Evolutionary conservation across 441 rosid genomes (phyloP), one percentile per base, ranked within the genome.

Genomic region (Pelargonium cotyledonis): DNA sequence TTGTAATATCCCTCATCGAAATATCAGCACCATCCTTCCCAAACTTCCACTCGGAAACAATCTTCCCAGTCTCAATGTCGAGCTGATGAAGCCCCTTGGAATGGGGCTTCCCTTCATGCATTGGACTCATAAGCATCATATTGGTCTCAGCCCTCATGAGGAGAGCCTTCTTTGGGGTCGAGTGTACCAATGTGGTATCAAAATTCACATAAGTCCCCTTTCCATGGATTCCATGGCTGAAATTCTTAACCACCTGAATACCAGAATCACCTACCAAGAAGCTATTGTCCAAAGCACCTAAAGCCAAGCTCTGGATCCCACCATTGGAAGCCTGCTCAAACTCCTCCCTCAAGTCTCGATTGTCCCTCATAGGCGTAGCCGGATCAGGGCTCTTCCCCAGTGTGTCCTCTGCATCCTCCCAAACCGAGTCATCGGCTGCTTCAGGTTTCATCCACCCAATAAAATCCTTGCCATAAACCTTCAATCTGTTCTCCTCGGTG

Each of bases 101-200:
- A 66, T 86, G 91, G 71, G 85, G 87, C 71, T 85, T 85, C 67
- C 79, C 87, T 71, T 83, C 89, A 46, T 77, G 80, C 76, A 83
- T 69, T 4, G 99, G 97, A 80, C 99, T 95, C 98, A 95, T 92
- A 69, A 95, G 89, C 72, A 95, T 70, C 99, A 95, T 90, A 68
- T 88, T 95, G 65, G 95, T 95, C 85, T 95, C 99, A 61, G 98
- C 95, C 72, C 85, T 92, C 97, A 95, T 90, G 66, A 92, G 93
- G 66, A 95, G 96, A 26, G 95, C 92, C 79, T 89, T 95, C 72
- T 82, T 90, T 0, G 91, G 96, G 0, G 94, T 82, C 2, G 92
- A 85, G 63, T 87, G 83, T 66, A 74, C 81, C 69, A 78, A 53
- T 31, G 75, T 63, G 12, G 80, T 63, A 16, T 82, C 90, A 51